phyloP scores from a whole-genome alignment of 2,329 filamentous ascomycete genomes.

The Scedosporium dehoogii region DNA sequence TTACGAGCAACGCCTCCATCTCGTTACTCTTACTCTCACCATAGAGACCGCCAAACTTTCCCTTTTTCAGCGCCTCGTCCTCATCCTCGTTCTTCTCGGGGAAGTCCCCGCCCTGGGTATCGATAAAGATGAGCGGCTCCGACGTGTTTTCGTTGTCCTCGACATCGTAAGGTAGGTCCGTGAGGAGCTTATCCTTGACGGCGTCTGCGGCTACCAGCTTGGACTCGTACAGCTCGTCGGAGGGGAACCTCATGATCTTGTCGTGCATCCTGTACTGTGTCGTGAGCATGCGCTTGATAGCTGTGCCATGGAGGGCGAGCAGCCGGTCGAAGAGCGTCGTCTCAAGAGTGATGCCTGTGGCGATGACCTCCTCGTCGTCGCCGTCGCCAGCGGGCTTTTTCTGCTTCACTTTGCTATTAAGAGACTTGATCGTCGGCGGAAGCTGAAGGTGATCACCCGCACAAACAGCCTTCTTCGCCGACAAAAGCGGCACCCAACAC shows the following conservation, averaged over 20 bases:
- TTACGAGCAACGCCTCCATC: constrained; percentile 76
- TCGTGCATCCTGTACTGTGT: constrained; percentile 98
- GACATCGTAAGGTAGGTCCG: constrained; percentile 67
- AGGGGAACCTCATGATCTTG: constrained; percentile 90
- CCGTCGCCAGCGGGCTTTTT: constrained; percentile 24
- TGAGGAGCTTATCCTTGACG: constrained; percentile 64
- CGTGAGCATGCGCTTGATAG: constrained; percentile 89
- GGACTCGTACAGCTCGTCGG: constrained; percentile 74
- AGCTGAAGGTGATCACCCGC: constrained; percentile 93
- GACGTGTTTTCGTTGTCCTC: constrained; percentile 74
- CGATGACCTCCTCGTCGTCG: constrained; percentile 24
- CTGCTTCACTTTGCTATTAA: constrained; percentile 37
- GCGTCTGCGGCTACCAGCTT: constrained; percentile 71
- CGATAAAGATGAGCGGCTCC: constrained; percentile 85
- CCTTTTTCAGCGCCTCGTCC: constrained; percentile 32
- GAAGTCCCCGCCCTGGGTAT: constrained; percentile 92
- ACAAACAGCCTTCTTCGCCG: constrained; percentile 74
- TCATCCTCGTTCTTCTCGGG: constrained; percentile 72
- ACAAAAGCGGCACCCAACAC: constrained; percentile 85
- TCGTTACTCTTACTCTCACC: constrained; percentile 78
- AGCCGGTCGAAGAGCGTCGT: constrained; percentile 90
- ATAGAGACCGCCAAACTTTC: constrained; percentile 30
- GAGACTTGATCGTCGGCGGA: constrained; percentile 86
- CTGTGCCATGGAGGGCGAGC: constrained; percentile 66
- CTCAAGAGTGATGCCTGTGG: constrained; percentile 58